Evolutionary conservation across 352 stramenopile species (phyloP).

Genomic region (Phytopythium ostracodes): DNA sequence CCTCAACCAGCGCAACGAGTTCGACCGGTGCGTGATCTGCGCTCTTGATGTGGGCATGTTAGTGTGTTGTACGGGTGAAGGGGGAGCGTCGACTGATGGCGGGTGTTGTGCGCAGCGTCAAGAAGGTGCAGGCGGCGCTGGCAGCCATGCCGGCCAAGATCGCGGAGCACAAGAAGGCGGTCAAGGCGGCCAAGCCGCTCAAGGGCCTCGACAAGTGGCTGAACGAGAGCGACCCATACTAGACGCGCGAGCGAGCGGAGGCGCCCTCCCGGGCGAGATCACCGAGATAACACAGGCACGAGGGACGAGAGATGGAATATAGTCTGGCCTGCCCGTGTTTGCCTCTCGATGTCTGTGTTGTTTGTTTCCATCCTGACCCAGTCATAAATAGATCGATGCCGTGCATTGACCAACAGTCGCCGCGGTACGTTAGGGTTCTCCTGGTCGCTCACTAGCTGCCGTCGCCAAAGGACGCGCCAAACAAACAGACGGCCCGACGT

Average conservation of each 20-base stretch:
- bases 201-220: conserved; percentile 88
- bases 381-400: not conserved
- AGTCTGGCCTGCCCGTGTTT: not conserved
- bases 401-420: not conserved
- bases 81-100: conserved; percentile 3
- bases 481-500: not conserved
- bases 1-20: conserved; percentile 78
- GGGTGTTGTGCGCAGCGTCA: conserved; percentile 35
- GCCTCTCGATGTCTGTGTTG: no score
- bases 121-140: conserved; percentile 83
- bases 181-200: conserved; percentile 79
- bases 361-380: not conserved
- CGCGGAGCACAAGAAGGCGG: conserved; percentile 80
- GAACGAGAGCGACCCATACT: conserved; percentile 81
- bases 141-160: conserved; percentile 84
- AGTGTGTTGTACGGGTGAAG: not conserved
- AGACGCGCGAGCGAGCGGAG: conserved; percentile 14
- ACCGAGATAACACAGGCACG: no score
- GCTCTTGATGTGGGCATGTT: conserved; percentile 2
- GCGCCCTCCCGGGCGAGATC: no score
- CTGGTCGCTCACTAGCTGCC: not conserved
- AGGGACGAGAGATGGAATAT: not conserved
- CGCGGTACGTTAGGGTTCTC: not conserved
- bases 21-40: conserved; percentile 51
- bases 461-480: not conserved